Evolutionary conservation across 192 early-diverging fungal species (phyloP), one percentile per base, ranked within the genome.

Genomic region (Geranomyces variabilis): DNA sequence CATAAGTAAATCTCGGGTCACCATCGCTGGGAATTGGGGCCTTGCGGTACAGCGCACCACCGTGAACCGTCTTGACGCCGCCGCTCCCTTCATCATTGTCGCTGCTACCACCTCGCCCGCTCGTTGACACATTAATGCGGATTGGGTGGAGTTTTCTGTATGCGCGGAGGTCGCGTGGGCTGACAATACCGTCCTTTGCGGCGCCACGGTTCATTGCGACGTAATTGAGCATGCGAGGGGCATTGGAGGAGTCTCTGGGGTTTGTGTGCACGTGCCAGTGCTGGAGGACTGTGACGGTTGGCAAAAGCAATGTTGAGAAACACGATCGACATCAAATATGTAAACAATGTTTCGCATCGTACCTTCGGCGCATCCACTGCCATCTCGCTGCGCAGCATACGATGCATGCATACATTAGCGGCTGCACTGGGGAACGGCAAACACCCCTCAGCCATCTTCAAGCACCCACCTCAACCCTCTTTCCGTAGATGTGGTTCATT

Each of bases 131-230:
- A 49, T 82, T 82, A 49, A 85, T 64, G 15, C 83, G 70, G 51
- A 86, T 77, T 22, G 86, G 84, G 70, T 87, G 75, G 15, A 46
- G 15, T 53, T 81, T 76, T 26, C 80, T 60, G 75, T 82, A 86
- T 44, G 75, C 63, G 14, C 84, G 58, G 10, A 86, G 77, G 13
- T 70, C 80, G 33, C 73, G 77, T 29, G 86, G 79, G 22, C 64
- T 66, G 26, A 77, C 74, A 60, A 87, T 78, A 7, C 80, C 78
- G 44, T 77, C 74, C 47, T 80, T 80, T 22, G 79, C 77, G 29
- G 79, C 74, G 63, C 77, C 75, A 33, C 82, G 74, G 74, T 87
- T 87, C 86, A 87, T 87, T 30, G 86, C 77, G 59, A 87, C 76
- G 78, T 87, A 87, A 69, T 87, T 82, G 15, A 87, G 74, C 34